Evolutionary conservation across 768 basidiomycete genomes (phyloP), one percentile per base, ranked within the genome.

Genomic region (Tulasnella sp.): DNA sequence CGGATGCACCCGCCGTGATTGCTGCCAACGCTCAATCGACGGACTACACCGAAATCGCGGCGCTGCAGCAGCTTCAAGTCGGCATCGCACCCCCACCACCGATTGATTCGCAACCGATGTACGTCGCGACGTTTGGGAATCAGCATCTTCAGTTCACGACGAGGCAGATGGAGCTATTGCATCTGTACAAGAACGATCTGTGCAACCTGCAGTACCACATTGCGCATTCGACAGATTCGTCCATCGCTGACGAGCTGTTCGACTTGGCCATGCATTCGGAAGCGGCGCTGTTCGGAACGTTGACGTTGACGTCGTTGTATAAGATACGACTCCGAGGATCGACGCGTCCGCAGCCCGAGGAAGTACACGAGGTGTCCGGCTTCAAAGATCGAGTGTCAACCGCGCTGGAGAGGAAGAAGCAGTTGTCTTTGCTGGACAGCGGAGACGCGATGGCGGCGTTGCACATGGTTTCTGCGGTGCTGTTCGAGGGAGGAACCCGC

Each of bases 361-460:
- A 37, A 11, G 34, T 67, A 19, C 5, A 3, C 26, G 63, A 72
- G 40, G 36, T 67, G 17, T 34, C 11, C 4, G 29, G 26, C 26
- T 66, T 67, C 64, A 72, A 67, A 39, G 44, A 62, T n/a, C 36
- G 40, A 12, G 40, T 72, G 29, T 68, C 29, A 5, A 47, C 32
- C n/a, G 63, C 52, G 59, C 32, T 72, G 64, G 44, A 32, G 36
- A n/a, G 41, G 64, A 67, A 29, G 72, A 66, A 19, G 66, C 26
- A 29, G 14, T 16, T 3, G 34, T 42, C 62, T 11, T 29, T 40
- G 66, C 8, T 64, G n/a, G 70, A 72, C 29, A 84, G 87, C 67
- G 90, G 89, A 40, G 90, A 91, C 75, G 92, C 91, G 26, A 88
- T 92, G 81, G 89, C 90, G 0, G 89, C 89, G 3, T 81, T 94